Base-by-base conservation (phyloP, 768 basidiomycete genomes). In the Pholiota microspora region DNA sequence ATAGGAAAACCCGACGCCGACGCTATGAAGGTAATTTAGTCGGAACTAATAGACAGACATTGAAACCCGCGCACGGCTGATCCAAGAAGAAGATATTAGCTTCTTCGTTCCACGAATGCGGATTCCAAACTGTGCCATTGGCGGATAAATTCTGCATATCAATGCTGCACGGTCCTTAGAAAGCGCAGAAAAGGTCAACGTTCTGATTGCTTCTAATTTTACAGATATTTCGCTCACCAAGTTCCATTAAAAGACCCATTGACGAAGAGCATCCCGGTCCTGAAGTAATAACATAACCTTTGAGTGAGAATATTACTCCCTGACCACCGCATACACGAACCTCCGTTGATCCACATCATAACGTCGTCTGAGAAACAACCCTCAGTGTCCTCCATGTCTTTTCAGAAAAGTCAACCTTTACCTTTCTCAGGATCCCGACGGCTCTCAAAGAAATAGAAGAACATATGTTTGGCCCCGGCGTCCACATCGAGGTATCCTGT, bases 361-460 rank as follows among this genome's bases (percentile, higher is more conserved):
- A 85, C 78, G 67, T 85, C 83, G 62, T 86, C 86, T 76, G 53
- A 16, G 34, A 29, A 52, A 25, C 49, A 35, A n/a, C 21, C 54
- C 40, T 24, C 32, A 15, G 2, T 15, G 40, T 21, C 9, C 21
- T 6, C 21, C 18, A 10, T 40, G 35, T 49, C 60, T 49, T n/a
- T n/a, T 10, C 21, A 15, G 7, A 57, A 75, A 71, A 48, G 68
- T 61, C n/a, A 59, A 55, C 66, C 61, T 49, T 62, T 66, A 75
- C 83, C 82, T 60, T 71, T 75, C 13, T 71, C 77, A 25, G 84
- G 84, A 59, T 81, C 70, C 45, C 74, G 74, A 56, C 88, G 71
- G 57, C 82, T 84, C 69, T 89, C 85, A 66, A 89, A 89, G 69
- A 89, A 89, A 68, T 87, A 87, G 71, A 89, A 88, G 68, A 85